Percentiles rank a stretch among this genome's conserved stretches.
phyloP scores from a whole-genome alignment of 129 eudicot species.

The Escallonia herrerae region DNA sequence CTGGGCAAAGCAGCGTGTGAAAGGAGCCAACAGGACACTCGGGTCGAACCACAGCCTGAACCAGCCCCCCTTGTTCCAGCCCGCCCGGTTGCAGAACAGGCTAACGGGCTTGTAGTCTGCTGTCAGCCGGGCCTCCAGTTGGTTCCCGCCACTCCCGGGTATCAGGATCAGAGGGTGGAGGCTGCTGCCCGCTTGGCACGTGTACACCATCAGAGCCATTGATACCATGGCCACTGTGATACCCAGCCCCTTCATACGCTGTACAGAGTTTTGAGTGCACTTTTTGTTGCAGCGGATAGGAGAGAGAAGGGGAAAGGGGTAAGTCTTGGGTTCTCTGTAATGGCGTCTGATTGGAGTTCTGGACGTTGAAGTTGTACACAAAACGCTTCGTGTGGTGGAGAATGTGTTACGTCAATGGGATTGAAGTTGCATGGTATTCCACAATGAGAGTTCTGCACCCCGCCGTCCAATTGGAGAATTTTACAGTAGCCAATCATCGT shows the following conservation, averaged over 20 bases:
- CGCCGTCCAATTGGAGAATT: too few relatives aligned
- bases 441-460: too few relatives aligned
- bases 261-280: too few relatives aligned
- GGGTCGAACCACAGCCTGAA: slow-evolving; percentile 87
- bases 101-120: slow-evolving; percentile 45
- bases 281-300: background rate
- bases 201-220: slow-evolving; percentile 22
- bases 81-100: slow-evolving; percentile 45
- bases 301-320: background rate
- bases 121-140: slow-evolving; percentile 75
- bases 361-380: background rate
- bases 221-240: slow-evolving; percentile 5
- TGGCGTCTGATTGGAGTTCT: background rate
- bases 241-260: background rate
- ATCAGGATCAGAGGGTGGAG: slow-evolving; percentile 62
- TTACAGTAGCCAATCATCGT: too few relatives aligned
- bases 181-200: slow-evolving; percentile 19
- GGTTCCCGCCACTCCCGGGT: slow-evolving; percentile 93
- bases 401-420: background rate
- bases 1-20: slow-evolving; percentile 47
- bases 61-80: slow-evolving; percentile 59
- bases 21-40: slow-evolving; percentile 55
- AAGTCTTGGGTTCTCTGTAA: background rate
- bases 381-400: slow-evolving; percentile 4
- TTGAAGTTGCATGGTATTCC: too few relatives aligned